phyloP scores from a whole-genome alignment of 2,329 filamentous ascomycete genomes.

The Zelopaecilomyces penicillatus region DNA sequence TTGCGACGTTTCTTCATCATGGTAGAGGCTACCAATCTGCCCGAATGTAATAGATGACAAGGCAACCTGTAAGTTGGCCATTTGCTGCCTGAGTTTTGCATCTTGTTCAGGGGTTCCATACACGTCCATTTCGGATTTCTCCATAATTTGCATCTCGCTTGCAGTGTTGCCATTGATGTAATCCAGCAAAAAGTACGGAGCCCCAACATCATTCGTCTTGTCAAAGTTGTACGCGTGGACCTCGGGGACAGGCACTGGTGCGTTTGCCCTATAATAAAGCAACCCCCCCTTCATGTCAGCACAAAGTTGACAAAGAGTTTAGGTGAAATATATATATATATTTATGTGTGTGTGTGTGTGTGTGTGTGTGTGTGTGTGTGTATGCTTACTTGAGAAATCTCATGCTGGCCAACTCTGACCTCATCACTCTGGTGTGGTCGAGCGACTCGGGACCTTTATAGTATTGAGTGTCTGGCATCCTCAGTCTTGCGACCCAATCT shows the following conservation, averaged over 20 bases:
- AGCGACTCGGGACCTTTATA: no score
- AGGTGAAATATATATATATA: no score
- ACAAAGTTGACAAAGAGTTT: no score
- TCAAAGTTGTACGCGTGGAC: not conserved
- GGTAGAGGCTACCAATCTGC: slow-evolving; percentile 5
- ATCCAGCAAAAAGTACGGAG: not conserved
- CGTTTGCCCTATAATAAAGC: not conserved
- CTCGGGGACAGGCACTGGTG: not conserved
- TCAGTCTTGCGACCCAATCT: no score
- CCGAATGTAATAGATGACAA: slow-evolving; percentile 1
- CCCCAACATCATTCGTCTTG: not conserved
- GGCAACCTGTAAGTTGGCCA: slow-evolving; percentile 4
- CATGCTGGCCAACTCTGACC: no score
- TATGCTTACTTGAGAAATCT: no score
- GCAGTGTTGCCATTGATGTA: not conserved
- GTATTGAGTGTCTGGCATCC: no score
- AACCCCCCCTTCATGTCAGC: no score
- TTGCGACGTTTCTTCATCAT: not conserved
- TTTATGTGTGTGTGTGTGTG: no score
- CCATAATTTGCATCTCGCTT: not conserved
- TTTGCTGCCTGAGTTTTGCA: slow-evolving; percentile 1
- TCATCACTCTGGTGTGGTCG: no score
- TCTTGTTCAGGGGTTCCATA: slow-evolving; percentile 1
- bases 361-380: no score
- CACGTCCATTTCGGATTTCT: not conserved